Evolutionary conservation across 495 filamentous ascomycete species (phyloP), one percentile per base, ranked within the genome.

Genomic region (Evernia prunastri): DNA sequence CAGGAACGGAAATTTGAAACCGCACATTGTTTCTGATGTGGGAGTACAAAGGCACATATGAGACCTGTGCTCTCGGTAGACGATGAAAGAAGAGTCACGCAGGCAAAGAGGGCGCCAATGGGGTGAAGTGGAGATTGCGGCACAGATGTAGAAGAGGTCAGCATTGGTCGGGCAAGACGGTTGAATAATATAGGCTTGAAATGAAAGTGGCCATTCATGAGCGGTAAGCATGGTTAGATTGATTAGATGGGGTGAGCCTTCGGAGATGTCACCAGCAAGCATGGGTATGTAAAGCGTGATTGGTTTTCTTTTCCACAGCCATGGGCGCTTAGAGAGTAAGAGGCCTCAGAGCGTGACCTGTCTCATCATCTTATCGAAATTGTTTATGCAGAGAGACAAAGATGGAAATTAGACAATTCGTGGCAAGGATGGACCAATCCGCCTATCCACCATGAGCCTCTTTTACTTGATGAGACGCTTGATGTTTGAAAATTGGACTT

Each of bases 11-110:
- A 47, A 60, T 56, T 60, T 54, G 42, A 65, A 59, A 56, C 23
- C 15, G 49, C 20, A 43, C 59, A 68, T 66, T 53, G 65, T 63
- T 62, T 54, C 63, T 35, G 42, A 63, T 45, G 63, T 49, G 63
- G 45, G 64, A 18, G 61, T 37, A 59, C 53, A 64, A 4, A 58
- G 18, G 42, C 42, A 51, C n/a, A 59, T 20, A 49, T 58, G 62
- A 64, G 42, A 58, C 56, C 31, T 42, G 18, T 59, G 62, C 29
- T 59, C 31, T 53, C 56, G 35, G 40, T 43, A 40, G 25, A 37
- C 25, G 39, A 27, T 23, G n/a, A 20, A 47, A 33, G 27, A 35
- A 33, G 25, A 42, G 53, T 57, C 51, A 63, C 39, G 61, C 37
- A 42, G 18, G 12, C 5, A 53, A 33, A 25, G n/a, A 37, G 36